A percentile compares a stretch with the other conserved stretches of the same genome.
Conservation (phyloP, 305 asterid species). For the Petunia hybrid region DNA sequence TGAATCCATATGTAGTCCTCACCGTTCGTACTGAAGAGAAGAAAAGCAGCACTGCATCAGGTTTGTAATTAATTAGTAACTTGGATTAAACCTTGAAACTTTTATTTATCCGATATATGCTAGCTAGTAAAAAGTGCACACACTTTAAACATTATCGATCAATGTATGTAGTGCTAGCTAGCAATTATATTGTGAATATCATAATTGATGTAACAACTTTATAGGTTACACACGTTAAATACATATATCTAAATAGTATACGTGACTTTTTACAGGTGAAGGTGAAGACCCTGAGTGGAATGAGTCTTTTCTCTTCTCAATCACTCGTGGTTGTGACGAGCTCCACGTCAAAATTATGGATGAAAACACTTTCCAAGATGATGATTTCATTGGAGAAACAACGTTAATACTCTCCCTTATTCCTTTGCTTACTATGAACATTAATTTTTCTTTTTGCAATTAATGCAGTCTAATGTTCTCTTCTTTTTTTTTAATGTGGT, state of each 20-base stretch:
- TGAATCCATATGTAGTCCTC: conserved; percentile 13
- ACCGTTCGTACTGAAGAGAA: background rate
- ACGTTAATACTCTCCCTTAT: background rate
- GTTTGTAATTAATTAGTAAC: background rate
- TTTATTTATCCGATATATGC: background rate
- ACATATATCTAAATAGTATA: background rate
- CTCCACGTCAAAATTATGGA: conserved; percentile 17
- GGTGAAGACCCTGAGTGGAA: conserved; percentile 2
- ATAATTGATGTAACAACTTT: too few relatives aligned
- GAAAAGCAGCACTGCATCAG: conserved; percentile 12
- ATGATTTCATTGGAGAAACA: conserved; percentile 26
- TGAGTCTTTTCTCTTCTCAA: background rate
- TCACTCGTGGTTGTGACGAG: conserved; percentile 7
- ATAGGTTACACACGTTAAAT: background rate
- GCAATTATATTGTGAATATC: too few relatives aligned
- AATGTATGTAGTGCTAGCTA: background rate
- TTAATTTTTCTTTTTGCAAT: background rate
- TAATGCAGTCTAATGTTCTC: background rate
- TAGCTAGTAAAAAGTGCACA: background rate
- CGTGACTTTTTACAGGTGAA: background rate
- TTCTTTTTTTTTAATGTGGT: background rate
- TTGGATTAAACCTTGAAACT: background rate
- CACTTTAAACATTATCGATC: background rate
- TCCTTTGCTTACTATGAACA: background rate
- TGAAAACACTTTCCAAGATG: conserved; percentile 9